Percentiles rank a stretch among this genome's conserved stretches.
phyloP scores from a whole-genome alignment of 2,329 filamentous ascomycete species.

The Penicillium fuscoglaucum region DNA sequence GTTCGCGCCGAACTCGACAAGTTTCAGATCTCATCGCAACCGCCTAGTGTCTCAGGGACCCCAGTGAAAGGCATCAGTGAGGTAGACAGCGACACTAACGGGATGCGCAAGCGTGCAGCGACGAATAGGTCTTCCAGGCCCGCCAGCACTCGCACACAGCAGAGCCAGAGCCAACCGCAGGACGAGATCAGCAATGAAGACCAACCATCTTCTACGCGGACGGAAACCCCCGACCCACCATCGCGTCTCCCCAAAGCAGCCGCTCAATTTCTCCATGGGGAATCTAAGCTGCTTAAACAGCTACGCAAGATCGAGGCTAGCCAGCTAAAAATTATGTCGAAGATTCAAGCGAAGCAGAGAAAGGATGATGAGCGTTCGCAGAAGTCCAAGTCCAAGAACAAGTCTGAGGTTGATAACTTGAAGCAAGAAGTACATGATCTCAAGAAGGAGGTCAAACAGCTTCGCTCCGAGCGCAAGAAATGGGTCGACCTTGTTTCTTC shows the following conservation, averaged over 20 bases:
- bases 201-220: slow-evolving; percentile 11
- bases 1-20: slow-evolving; percentile 38
- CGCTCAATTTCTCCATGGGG: slow-evolving; percentile 32
- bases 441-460: slow-evolving; percentile 52
- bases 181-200: slow-evolving; percentile 16
- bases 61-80: slow-evolving; percentile 18
- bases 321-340: slow-evolving; percentile 43
- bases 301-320: slow-evolving; percentile 46
- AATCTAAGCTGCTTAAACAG: slow-evolving; percentile 40
- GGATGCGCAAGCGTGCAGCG: slow-evolving; percentile 20
- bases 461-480: slow-evolving; percentile 53
- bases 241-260: slow-evolving; percentile 33
- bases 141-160: slow-evolving; percentile 11
- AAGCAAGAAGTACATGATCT: slow-evolving; percentile 49
- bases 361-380: slow-evolving; percentile 47
- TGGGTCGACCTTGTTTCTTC: slow-evolving; percentile 54
- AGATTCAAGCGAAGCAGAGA: slow-evolving; percentile 40
- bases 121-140: slow-evolving; percentile 22
- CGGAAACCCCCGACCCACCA: slow-evolving; percentile 18
- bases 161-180: slow-evolving; percentile 19
- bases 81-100: slow-evolving; percentile 20
- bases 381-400: slow-evolving; percentile 36
- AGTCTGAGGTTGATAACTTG: slow-evolving; percentile 48
- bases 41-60: slow-evolving; percentile 1
- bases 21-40: slow-evolving; percentile 22